Evolutionary conservation across 1,139 yeast genomes (phyloP).

Genomic region (Meyerozyma elateridarum): DNA sequence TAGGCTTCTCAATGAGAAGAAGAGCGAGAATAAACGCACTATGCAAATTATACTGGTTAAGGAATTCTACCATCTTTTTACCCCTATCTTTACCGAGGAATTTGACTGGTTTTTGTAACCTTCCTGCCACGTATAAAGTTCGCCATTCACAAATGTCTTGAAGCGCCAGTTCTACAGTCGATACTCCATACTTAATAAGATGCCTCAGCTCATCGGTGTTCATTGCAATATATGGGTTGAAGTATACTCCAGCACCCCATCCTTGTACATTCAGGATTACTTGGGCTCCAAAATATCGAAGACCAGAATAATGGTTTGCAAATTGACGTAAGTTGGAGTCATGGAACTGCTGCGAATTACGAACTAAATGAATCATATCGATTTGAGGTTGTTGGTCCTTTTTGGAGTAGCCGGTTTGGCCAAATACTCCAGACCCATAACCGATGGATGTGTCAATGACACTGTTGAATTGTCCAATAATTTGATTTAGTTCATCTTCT

Average conservation of each 20-base stretch:
- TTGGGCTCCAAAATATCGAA: constrained; percentile 57
- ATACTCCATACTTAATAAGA: constrained; percentile 82
- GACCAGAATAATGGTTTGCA: constrained; percentile 71
- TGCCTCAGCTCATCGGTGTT: constrained; percentile 34
- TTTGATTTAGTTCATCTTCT: constrained; percentile 42
- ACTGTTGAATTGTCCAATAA: constrained; percentile 57
- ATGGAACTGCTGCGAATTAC: constrained; percentile 74
- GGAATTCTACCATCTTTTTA: constrained; percentile 48
- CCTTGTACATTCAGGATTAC: constrained; percentile 58
- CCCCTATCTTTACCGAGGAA: constrained; percentile 37
- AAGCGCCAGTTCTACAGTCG: constrained; percentile 55
- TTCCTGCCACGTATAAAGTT: constrained; percentile 82
- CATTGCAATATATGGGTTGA: constrained; percentile 80
- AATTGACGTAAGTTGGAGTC: constrained; percentile 57
- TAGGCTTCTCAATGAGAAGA: constrained; percentile 33
- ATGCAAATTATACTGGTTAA: constrained; percentile 72
- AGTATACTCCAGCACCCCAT: constrained; percentile 88
- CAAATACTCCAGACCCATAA: constrained; percentile 92
- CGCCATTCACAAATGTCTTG: constrained; percentile 79
- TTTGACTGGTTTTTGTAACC: constrained; percentile 91
- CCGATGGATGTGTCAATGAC: constrained; percentile 80
- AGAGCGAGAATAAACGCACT: constrained; percentile 77
- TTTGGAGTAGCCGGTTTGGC: constrained; percentile 56
- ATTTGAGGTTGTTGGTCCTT: constrained; percentile 54
- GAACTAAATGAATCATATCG: constrained; percentile 83